Evolutionary conservation across 192 early-diverging fungal genomes (phyloP).

Genomic region (Coemansia sp.): DNA sequence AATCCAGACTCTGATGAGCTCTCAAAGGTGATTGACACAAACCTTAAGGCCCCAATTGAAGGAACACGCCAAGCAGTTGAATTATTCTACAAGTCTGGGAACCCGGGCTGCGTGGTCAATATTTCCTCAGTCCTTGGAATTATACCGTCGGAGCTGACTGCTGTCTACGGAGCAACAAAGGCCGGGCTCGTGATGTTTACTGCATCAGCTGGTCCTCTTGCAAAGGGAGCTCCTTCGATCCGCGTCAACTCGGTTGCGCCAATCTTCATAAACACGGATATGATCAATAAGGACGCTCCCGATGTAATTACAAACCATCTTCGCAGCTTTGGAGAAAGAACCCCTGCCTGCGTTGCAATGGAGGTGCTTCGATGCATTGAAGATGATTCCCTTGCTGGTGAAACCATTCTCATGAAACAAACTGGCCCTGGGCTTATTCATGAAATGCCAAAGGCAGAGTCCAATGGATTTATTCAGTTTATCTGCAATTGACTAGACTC

Average conservation of each 20-base stretch:
- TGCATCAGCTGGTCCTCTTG: slow-evolving; percentile 28
- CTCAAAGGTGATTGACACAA: slow-evolving; percentile 62
- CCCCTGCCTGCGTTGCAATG: too few relatives aligned
- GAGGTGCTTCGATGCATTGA: too few relatives aligned
- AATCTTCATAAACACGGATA: slow-evolving; percentile 48
- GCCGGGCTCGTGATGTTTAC: slow-evolving; percentile 64
- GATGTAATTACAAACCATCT: not conserved
- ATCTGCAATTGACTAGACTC: too few relatives aligned
- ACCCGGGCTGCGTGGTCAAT: slow-evolving; percentile 65
- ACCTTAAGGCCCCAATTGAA: slow-evolving; percentile 71
- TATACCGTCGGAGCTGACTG: slow-evolving; percentile 44
- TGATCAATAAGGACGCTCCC: slow-evolving; percentile 22
- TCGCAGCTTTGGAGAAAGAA: too few relatives aligned
- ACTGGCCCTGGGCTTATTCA: too few relatives aligned
- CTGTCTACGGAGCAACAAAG: slow-evolving; percentile 73
- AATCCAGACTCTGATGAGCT: slow-evolving; percentile 46
- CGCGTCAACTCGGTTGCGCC: slow-evolving; percentile 62
- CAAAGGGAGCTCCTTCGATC: slow-evolving; percentile 29
- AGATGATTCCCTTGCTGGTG: too few relatives aligned
- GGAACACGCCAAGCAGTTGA: slow-evolving; percentile 66
- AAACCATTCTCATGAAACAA: too few relatives aligned
- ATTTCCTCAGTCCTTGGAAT: slow-evolving; percentile 65
- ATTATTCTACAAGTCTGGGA: slow-evolving; percentile 47
- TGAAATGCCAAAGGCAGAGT: too few relatives aligned
- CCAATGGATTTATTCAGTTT: too few relatives aligned